Base-by-base conservation (phyloP, 2,329 filamentous ascomycete species). In the Phyllosticta citriasiana region DNA sequence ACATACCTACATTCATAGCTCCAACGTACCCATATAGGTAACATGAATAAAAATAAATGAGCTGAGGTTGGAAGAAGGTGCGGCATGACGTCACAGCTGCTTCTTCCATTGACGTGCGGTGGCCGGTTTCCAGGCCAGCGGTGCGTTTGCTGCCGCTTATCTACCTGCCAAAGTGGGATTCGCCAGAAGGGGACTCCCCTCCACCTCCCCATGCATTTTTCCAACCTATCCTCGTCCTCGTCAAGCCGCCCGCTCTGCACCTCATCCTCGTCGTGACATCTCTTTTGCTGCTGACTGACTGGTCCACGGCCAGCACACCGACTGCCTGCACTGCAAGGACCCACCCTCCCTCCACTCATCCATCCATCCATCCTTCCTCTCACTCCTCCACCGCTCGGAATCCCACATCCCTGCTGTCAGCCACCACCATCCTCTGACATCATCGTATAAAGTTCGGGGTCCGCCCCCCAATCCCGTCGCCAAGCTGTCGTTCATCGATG, bases 381-480 rank as follows among this genome's bases (percentile, higher is more conserved):
- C 40, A 47, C 40, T n/a, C n/a, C 40, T 16, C 40, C n/a, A 47
- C 7, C 33, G 10, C 33, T 40, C 40, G 40, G 40, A n/a, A 47
- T 47, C 40, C 40, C 14, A 5, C 40, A 47, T 47, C 40, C 40
- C 16, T 47, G 40, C 40, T n/a, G n/a, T n/a, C 14, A n/a, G 40
- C 40, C 40, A 47, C 40, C 40, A 47, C 40, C 40, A 47, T 47
- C n/a, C 40, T 47, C 40, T 47, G 19, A 47, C 40, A 47, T 47
- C 58, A 60, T 60, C 58, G 55, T 60, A 60, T 60, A 60, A 60
- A 60, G 25, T 35, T 52, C 33, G 14, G 25, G 4, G 22, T 22
- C 58, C 53, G 58, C 40, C 58, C 58, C 40, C 35, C 58, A 35
- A n/a, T 16, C 8, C 54, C 16, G 47, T 54, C 6, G 27, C 50